A percentile compares a stretch with the other conserved stretches of the same genome.
Conservation (phyloP, 75 land plant genomes). For the Cryptomeria japonica region DNA sequence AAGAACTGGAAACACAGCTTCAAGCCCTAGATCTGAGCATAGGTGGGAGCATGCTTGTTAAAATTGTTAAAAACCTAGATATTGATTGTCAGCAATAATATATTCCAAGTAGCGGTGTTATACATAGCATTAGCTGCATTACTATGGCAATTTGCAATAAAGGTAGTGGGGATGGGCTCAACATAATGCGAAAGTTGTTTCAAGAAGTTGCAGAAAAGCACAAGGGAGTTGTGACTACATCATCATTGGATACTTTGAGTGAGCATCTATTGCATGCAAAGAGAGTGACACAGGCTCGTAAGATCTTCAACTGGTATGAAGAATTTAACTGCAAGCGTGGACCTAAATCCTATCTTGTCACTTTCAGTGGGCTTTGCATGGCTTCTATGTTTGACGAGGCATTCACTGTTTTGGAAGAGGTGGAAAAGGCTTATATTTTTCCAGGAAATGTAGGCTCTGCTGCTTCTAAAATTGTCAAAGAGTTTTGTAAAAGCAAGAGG, state of each 20-base stretch:
- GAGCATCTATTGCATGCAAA: slow-evolving; percentile 27
- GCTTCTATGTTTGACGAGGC: slow-evolving; percentile 40
- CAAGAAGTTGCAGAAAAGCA: slow-evolving; percentile 45
- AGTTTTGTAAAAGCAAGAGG: slow-evolving; percentile 47
- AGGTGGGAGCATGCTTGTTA: slow-evolving; percentile 33
- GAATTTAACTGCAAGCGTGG: slow-evolving; percentile 44
- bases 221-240: slow-evolving; percentile 27
- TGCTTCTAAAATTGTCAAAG: slow-evolving; percentile 33
- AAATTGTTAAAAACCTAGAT: slow-evolving; percentile 30
- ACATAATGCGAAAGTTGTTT: slow-evolving; percentile 52
- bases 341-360: slow-evolving; percentile 43
- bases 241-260: slow-evolving; percentile 42
- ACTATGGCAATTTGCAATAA: slow-evolving; percentile 19
- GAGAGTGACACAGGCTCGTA: slow-evolving; percentile 45
- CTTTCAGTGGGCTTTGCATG: slow-evolving; percentile 42
- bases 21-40: slow-evolving; percentile 32
- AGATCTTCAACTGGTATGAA: slow-evolving; percentile 52
- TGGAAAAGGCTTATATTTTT: slow-evolving; percentile 30
- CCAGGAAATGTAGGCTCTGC: slow-evolving; percentile 9
- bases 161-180: slow-evolving; percentile 16
- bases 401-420: slow-evolving; percentile 38
- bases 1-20: slow-evolving; percentile 27
- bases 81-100: slow-evolving; percentile 24
- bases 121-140: slow-evolving; percentile 9
- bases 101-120: neutral